Evolutionary conservation across 805 yeast species (phyloP).

Genomic region (Millerozyma acaciae): DNA sequence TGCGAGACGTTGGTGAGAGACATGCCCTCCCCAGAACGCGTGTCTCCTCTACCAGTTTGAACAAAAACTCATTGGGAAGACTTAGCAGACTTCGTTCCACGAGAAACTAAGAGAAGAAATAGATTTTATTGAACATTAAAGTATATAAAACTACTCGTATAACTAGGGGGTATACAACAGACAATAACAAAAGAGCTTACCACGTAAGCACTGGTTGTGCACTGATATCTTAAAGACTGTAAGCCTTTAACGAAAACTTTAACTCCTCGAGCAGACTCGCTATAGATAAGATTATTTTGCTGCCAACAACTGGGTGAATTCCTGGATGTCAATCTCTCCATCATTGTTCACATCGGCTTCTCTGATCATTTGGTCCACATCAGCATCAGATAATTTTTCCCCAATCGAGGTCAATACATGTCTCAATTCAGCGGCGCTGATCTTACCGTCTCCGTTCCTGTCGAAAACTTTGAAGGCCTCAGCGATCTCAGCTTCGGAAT

Average conservation of each 20-base stretch:
- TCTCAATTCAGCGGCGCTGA: slow-evolving; percentile 93
- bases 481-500: slow-evolving; percentile 92
- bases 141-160: too few species aligned
- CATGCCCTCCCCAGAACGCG: slow-evolving; percentile 20
- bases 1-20: slow-evolving; percentile 18
- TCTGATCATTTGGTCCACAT: slow-evolving; percentile 94
- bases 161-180: too few species aligned
- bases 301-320: slow-evolving; percentile 84
- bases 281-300: slow-evolving; percentile 66
- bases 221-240: too few species aligned
- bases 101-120: slow-evolving; percentile 9
- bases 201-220: too few species aligned
- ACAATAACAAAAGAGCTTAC: too few species aligned
- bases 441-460: slow-evolving; percentile 93
- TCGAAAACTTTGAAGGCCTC: slow-evolving; percentile 99
- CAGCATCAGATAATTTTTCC: slow-evolving; percentile 93
- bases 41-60: slow-evolving; percentile 13
- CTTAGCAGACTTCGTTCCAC: slow-evolving; percentile 16
- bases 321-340: slow-evolving; percentile 95
- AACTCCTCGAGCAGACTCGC: too few species aligned
- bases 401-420: slow-evolving; percentile 97
- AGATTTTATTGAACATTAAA: too few species aligned
- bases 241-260: too few species aligned
- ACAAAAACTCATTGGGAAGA: slow-evolving; percentile 11
- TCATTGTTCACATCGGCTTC: slow-evolving; percentile 95